Evolutionary conservation across 2,329 filamentous ascomycete species (phyloP), one percentile per base, ranked within the genome.

Genomic region (Epichloe elymi): DNA sequence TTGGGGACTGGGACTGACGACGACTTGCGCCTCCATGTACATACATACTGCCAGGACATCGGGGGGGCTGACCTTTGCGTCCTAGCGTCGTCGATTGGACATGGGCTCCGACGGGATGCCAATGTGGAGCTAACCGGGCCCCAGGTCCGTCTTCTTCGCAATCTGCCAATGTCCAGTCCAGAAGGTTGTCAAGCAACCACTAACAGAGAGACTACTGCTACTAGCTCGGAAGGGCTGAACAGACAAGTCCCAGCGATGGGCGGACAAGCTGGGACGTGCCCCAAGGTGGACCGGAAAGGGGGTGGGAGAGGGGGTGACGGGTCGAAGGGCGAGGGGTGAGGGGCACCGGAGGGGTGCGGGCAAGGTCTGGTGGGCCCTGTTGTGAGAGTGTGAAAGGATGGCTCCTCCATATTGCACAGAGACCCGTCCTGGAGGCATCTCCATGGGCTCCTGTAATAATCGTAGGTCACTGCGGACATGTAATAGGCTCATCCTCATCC

Each of bases 151-250:
- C 19, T 19, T 19, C 19, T 19, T 19, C 19, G 19, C 19, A 19
- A 19, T 19, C 19, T 19, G 19, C 19, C 19, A 19, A 19, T 19
- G 19, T 19, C 19, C 19, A 23, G 23, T 19, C 10, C 14, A 17
- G 15, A 6, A 23, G 33, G 33, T 14, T 47, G 50, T 48, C 50
- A 35, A 50, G 43, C 20, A 50, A 53, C 51, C 51, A 50, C 51
- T 40, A 30, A 30, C 1, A 50, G 46, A 45, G 26, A 48, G 41
- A 51, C 52, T 53, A 53, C 48, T 53, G 52, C 54, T 59, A 59
- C 63, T 67, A 67, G 65, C 62, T 64, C 55, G 57, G 63, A 59
- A 67, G 64, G 65, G 65, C 65, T 68, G 65, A 68, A 63, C 54
- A 60, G 59, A 37, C 49, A 40, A 44, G 42, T 19, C 19, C 19